A percentile compares a stretch with the other conserved stretches of the same genome.
Conservation (phyloP, 2,329 filamentous ascomycete species). For the Ophiostoma perfectum region DNA sequence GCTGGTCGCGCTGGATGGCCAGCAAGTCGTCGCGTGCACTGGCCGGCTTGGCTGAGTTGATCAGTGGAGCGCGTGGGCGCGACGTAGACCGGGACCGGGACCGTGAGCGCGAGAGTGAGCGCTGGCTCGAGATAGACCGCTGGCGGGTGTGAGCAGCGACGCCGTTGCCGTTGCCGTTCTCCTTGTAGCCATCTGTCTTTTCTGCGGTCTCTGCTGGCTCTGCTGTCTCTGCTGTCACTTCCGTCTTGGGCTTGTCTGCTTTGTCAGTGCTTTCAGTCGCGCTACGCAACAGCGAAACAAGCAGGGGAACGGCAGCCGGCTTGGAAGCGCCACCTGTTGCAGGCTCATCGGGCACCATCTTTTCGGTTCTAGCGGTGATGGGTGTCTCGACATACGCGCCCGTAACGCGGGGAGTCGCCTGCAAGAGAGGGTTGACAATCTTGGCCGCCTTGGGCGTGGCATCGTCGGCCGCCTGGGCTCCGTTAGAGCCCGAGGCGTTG, state of each 20-base stretch:
- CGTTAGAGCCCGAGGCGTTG: slow-evolving; percentile 10
- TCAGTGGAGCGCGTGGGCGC: slow-evolving; percentile 43
- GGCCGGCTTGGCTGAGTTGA: slow-evolving; percentile 50
- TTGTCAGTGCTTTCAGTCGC: too few species aligned
- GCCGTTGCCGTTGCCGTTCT: not conserved
- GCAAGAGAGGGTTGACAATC: slow-evolving; percentile 39
- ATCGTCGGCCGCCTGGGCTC: slow-evolving; percentile 11
- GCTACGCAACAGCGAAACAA: too few species aligned
- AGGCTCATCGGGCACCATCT: slow-evolving; percentile 21
- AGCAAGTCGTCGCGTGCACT: slow-evolving; percentile 53
- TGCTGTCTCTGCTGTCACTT: too few species aligned
- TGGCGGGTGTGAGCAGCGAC: slow-evolving; percentile 18
- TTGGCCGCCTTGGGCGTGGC: slow-evolving; percentile 44
- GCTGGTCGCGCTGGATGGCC: slow-evolving; percentile 47
- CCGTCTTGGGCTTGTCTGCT: too few species aligned
- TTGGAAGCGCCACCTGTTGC: too few species aligned
- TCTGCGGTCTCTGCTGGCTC: too few species aligned
- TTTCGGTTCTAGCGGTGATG: slow-evolving; percentile 41
- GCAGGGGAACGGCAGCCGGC: too few species aligned
- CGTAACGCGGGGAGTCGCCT: slow-evolving; percentile 50
- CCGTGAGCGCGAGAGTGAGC: slow-evolving; percentile 29
- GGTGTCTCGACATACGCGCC: slow-evolving; percentile 56
- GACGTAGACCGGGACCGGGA: slow-evolving; percentile 42
- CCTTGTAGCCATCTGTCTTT: slow-evolving; percentile 25
- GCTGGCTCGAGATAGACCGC: slow-evolving; percentile 22